Base-by-base conservation (phyloP, 805 yeast species). In the Metschnikowia noctiluminum region DNA sequence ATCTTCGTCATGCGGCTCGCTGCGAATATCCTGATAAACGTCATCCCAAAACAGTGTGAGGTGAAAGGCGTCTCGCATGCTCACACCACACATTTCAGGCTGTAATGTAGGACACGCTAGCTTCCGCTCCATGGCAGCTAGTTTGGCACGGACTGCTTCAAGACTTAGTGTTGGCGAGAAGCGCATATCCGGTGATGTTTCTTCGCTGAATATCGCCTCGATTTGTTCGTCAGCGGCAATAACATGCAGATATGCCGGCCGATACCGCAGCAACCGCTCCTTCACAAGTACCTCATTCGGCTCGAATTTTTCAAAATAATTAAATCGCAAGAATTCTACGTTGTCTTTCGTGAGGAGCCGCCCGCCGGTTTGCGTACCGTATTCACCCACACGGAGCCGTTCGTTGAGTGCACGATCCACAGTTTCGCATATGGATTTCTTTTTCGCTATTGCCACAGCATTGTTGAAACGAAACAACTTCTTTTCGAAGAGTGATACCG, bases 21-120 rank as follows among this genome's bases (percentile, higher is more conserved):
- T 35, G n/a, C 38, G 35, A 46, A 53, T 50, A 38, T 53, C 56
- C 38, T 53, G 56, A 42, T 53, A 50, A 13, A 53, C 56, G 37
- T 53, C 54, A 41, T 41, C 41, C 56, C 56, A 50, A 32, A 53
- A 53, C 51, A 43, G 47, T 47, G 28, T 35, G 11, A 44, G 41
- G 34, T 41, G 52, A n/a, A 42, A 41, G 35, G 52, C 49, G 38
- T 45, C 52, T 8, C 49, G 40, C 28, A 49, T 21, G 12, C 52
- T 30, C 26, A 11, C 13, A 31, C 38, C 43, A 40, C 39, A 27
- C 28, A 26, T 40, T 15, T 43, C 43, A 13, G 43, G 10, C 5
- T 28, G 36, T n/a, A 43, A 15, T 13, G 45, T 28, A 21, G 43
- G 28, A 21, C 43, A 32, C 15, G 40, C 37, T 3, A 47, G 43